Evolutionary conservation across 345 rosid species (phyloP).

Genomic region (Aquilaria sinensis): DNA sequence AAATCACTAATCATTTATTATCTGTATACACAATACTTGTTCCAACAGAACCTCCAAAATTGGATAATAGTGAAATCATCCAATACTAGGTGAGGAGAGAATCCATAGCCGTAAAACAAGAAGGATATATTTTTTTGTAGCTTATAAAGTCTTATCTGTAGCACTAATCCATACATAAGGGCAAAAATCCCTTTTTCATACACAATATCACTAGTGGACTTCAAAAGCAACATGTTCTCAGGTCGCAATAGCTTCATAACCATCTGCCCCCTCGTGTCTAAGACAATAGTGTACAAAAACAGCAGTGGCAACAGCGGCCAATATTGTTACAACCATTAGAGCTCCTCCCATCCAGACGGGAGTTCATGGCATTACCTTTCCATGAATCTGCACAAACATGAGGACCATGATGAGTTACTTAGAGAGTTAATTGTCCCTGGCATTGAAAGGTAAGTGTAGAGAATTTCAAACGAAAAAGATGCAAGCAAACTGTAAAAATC

Average conservation of each 20-base stretch:
- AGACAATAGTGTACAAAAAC: conserved; percentile 18
- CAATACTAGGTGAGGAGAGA: too few species aligned
- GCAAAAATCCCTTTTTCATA: not conserved
- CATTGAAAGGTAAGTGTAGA: too few species aligned
- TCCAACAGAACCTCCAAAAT: too few species aligned
- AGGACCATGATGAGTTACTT: not conserved
- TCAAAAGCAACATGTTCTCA: conserved; percentile 1
- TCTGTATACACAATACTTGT: too few species aligned
- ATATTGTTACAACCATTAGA: conserved; percentile 16
- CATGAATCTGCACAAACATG: conserved; percentile 17
- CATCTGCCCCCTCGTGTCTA: conserved; percentile 29
- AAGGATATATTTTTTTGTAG: too few species aligned
- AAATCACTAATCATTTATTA: too few species aligned
- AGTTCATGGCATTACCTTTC: conserved; percentile 9
- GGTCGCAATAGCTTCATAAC: conserved; percentile 36
- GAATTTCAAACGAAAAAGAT: not conserved
- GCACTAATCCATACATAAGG: not conserved
- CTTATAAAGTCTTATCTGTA: too few species aligned
- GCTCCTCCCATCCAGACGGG: conserved; percentile 17
- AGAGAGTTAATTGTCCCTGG: conserved; percentile 10
- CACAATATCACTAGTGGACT: too few species aligned
- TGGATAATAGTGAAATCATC: too few species aligned
- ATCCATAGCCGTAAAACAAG: too few species aligned
- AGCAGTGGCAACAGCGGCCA: conserved; percentile 4
- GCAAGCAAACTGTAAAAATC: not conserved